These are phyloP conservation scores for Aureobasidium sp. DNA, from an alignment of 2,329 filamentous ascomycete species.

Conservation along the genomic window DNA sequence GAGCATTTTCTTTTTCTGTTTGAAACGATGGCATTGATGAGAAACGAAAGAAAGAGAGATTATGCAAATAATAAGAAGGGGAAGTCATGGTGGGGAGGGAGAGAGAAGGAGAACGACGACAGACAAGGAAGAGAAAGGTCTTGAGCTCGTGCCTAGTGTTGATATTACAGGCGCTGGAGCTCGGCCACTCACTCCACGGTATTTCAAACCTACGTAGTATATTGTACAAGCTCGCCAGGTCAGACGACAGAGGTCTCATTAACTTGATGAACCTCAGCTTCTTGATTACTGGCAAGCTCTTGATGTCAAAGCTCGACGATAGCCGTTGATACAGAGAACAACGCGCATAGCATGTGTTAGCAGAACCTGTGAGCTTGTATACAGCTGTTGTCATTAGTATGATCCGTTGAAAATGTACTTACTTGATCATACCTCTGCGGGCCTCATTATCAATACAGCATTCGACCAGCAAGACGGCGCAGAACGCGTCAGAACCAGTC, in stretches of 20 bases:
- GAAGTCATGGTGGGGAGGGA: not conserved
- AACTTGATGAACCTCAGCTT: constrained; percentile 16
- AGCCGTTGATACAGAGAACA: not conserved
- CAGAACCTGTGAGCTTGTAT: not conserved
- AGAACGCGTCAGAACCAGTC: not conserved
- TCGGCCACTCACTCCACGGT: not conserved
- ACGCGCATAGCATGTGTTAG: not conserved
- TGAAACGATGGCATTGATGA: constrained; percentile 4
- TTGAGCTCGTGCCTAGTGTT: constrained; percentile 11
- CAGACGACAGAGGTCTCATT: constrained; percentile 16
- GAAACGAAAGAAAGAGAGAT: not conserved
- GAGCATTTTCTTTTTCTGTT: constrained; percentile 7
- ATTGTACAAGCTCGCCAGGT: not conserved
- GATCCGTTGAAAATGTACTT: not conserved
- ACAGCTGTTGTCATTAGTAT: not conserved
- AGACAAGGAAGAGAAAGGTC: not conserved
- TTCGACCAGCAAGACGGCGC: not conserved
- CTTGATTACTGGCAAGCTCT: not conserved
- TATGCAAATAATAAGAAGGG: not conserved
- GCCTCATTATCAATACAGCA: not conserved
- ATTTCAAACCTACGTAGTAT: constrained; percentile 2
- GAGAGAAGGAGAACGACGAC: not conserved
- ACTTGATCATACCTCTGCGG: not conserved
- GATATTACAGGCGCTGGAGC: constrained; percentile 9
- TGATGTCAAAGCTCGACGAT: constrained; percentile 1